Evolutionary conservation across 441 rosid species (phyloP), one percentile per base, ranked within the genome.

Genomic region (Viola pubescens): DNA sequence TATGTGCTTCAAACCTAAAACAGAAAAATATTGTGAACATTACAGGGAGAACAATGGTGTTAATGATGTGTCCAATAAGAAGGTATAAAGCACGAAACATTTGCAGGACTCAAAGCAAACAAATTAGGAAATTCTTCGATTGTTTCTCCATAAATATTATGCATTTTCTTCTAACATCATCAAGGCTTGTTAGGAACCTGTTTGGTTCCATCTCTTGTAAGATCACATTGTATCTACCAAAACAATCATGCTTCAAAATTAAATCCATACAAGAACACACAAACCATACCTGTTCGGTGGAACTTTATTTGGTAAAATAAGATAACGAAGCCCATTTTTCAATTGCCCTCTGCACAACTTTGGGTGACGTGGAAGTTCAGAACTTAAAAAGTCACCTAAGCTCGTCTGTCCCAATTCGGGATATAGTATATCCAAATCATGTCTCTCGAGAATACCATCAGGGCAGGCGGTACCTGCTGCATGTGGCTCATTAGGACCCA

Each of bases 401-500:
- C 81, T 82, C 44, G 79, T 37, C 55, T 61, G 48, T 56, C 68
- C 81, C 56, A 76, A 51, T 68, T 83, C 86, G 61, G 80, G 80
- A 55, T 77, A 76, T 39, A 72, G 74, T 13, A 79, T 47, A 65
- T 86, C 95, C 48, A 80, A 48, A 60, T 83, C 89, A 67, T 83
- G 94, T 63, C 85, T 79, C 79, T 88, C 97, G 26, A 79, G 78
- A 54, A 85, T 69, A 42, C 88, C 87, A 70, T 88, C 96, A 7
- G 95, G 96, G 77, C 90, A 89, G 65, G 96, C 74, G 53, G 88
- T 86, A 68, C 89, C 80, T 46, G 96, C 77, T 12, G 96, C 99
- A 80, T 90, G 97, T n/a, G 99, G 97, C 81, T 90, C 99, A 70
- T 88, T 94, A 40, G 99, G 97, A 70, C 99, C 96, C 69, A 82